A percentile compares a stretch with the other conserved stretches of the same genome.
These are phyloP conservation scores for Geopyxis carbonaria DNA, from an alignment of 495 filamentous ascomycete genomes.

Conservation along the genomic window DNA sequence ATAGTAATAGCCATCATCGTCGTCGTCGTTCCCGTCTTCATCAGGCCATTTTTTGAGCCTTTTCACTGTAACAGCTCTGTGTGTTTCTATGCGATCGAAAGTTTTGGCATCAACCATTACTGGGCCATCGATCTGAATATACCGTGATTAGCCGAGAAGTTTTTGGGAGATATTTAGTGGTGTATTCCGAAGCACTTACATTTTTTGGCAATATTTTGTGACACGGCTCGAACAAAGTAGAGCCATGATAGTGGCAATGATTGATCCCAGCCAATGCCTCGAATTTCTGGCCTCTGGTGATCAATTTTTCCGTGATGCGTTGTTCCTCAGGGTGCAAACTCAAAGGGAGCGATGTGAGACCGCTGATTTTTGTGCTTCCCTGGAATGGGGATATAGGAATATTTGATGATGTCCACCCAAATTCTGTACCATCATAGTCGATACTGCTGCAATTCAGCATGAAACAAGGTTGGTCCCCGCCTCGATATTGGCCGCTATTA, in stretches of 20 bases:
- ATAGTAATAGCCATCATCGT: not conserved
- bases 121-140: no score
- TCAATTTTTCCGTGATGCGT: conserved; percentile 27
- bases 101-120: no score
- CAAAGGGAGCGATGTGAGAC: conserved; percentile 40
- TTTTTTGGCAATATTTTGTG: no score
- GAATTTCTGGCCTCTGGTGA: conserved; percentile 34
- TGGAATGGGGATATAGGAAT: conserved; percentile 35
- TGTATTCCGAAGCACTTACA: no score
- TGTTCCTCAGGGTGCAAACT: conserved; percentile 35
- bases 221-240: no score
- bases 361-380: conserved; percentile 40
- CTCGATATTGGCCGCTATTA: not conserved
- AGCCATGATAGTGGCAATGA: conserved; percentile 44
- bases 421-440: conserved; percentile 43
- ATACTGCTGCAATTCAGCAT: conserved; percentile 31
- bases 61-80: no score
- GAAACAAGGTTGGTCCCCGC: conserved; percentile 20
- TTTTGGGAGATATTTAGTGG: no score
- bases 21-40: not conserved
- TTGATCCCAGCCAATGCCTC: conserved; percentile 41
- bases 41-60: no score
- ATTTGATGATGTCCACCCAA: conserved; percentile 32
- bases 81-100: no score
- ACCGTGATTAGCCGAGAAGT: no score